A percentile compares a stretch with the other conserved stretches of the same genome.
phyloP scores from a whole-genome alignment of 139 green algal genomes.

The Picochlorum sp. region DNA sequence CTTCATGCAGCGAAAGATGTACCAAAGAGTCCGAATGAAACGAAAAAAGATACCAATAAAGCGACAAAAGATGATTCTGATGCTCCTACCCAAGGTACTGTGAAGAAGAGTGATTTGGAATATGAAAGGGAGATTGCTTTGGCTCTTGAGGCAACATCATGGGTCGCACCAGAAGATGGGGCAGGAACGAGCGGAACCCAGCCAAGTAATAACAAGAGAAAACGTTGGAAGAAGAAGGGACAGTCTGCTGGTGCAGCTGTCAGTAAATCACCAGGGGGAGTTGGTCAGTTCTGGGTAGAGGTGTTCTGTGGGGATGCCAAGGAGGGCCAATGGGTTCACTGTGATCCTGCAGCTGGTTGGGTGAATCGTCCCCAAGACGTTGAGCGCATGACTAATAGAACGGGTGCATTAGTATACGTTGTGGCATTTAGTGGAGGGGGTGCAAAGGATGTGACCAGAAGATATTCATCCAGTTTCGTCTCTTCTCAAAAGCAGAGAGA shows the following conservation, averaged over 20 bases:
- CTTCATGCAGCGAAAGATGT: background rate
- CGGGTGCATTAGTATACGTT: slow-evolving; percentile 47
- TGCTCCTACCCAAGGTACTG: background rate
- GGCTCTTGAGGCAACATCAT: slow-evolving; percentile 57
- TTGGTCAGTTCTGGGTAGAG: slow-evolving; percentile 57
- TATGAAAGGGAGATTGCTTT: slow-evolving; percentile 74
- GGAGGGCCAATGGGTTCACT: slow-evolving; percentile 66
- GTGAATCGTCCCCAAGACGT: slow-evolving; percentile 50
- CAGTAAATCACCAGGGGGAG: background rate
- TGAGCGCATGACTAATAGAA: slow-evolving; percentile 11
- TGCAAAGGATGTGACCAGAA: slow-evolving; percentile 60
- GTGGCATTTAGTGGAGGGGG: slow-evolving; percentile 36
- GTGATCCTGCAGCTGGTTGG: slow-evolving; percentile 51
- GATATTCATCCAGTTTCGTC: slow-evolving; percentile 45
- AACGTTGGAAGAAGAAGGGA: background rate
- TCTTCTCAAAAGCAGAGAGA: slow-evolving; percentile 41
- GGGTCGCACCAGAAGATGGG: background rate
- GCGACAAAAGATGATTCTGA: background rate
- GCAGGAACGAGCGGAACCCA: slow-evolving; percentile 27
- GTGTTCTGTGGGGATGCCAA: slow-evolving; percentile 63
- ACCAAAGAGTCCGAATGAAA: background rate
- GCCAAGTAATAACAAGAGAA: background rate
- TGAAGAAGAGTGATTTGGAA: slow-evolving; percentile 66
- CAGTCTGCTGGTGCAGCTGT: background rate
- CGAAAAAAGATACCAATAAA: background rate